Conservation (phyloP, 2,329 filamentous ascomycete species). For the Phaeosphaeria sp. region DNA sequence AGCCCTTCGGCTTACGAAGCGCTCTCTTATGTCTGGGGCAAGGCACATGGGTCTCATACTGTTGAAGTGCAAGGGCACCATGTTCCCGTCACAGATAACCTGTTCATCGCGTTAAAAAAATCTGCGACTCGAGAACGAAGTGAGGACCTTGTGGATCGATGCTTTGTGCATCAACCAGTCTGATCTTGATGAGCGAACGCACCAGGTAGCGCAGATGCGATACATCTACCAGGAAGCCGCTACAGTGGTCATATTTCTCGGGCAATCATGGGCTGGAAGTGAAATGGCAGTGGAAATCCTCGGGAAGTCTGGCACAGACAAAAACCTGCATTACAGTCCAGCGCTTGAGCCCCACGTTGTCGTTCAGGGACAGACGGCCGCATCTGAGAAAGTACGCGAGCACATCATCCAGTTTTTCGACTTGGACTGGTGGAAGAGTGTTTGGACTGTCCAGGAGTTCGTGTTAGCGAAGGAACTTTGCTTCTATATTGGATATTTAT, state of each 20-base stretch:
- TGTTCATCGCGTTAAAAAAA: neutral
- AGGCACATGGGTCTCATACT: neutral
- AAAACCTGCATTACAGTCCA: neutral
- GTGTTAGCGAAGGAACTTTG: neutral
- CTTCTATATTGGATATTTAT: too few relatives aligned
- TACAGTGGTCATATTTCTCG: neutral
- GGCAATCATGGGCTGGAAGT: neutral
- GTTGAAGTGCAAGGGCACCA: neutral
- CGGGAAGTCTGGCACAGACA: neutral
- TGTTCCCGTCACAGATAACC: neutral
- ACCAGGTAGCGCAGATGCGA: neutral
- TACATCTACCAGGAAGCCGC: neutral
- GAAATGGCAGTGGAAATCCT: neutral
- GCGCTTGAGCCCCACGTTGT: neutral
- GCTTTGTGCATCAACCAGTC: neutral
- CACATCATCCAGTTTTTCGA: neutral
- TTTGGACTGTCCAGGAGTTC: neutral
- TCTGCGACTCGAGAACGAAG: neutral
- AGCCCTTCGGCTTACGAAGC: neutral
- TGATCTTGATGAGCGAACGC: neutral
- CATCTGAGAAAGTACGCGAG: neutral
- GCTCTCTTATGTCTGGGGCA: neutral
- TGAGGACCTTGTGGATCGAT: neutral
- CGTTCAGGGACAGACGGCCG: neutral
- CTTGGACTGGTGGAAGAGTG: neutral